Conservation (phyloP, 148 eudicot species). For the Rhododendron henanense region DNA sequence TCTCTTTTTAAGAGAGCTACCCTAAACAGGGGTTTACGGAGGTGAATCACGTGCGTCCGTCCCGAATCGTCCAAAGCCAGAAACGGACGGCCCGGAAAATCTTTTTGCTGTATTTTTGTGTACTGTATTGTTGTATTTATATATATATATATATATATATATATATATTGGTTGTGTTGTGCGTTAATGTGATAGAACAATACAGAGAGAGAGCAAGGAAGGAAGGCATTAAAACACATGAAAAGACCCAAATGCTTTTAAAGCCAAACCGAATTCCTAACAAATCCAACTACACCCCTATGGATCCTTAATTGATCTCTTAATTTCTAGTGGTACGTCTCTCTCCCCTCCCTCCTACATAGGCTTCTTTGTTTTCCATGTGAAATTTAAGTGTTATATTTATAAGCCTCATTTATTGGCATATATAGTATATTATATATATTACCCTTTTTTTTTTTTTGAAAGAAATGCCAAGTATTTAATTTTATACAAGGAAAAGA, state of each 20-base stretch:
- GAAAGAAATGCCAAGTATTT: neutral
- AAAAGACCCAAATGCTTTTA: constrained; percentile 37
- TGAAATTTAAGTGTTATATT: constrained; percentile 13
- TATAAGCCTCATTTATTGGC: constrained; percentile 18
- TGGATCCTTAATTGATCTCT: constrained; percentile 21
- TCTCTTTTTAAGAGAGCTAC: too few relatives aligned
- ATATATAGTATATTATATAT: neutral
- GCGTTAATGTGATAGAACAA: neutral
- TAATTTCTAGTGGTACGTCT: neutral
- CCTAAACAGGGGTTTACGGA: too few relatives aligned
- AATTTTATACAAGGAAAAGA: neutral
- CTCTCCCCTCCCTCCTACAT: neutral
- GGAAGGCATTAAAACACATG: constrained; percentile 12
- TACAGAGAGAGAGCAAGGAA: too few relatives aligned
- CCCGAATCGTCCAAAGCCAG: too few relatives aligned
- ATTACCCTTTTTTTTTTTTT: too few relatives aligned
- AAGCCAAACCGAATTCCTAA: constrained; percentile 42
- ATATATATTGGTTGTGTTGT: neutral
- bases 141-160: too few relatives aligned
- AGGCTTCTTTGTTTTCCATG: constrained; percentile 8
- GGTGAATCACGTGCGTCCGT: too few relatives aligned
- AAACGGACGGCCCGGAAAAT: too few relatives aligned
- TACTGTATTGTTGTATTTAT: too few relatives aligned
- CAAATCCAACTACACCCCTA: constrained; percentile 42
- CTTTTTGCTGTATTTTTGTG: too few relatives aligned